phyloP scores from a whole-genome alignment of 176 grass and related monocot genomes.

The Calamus simplicifolius region DNA sequence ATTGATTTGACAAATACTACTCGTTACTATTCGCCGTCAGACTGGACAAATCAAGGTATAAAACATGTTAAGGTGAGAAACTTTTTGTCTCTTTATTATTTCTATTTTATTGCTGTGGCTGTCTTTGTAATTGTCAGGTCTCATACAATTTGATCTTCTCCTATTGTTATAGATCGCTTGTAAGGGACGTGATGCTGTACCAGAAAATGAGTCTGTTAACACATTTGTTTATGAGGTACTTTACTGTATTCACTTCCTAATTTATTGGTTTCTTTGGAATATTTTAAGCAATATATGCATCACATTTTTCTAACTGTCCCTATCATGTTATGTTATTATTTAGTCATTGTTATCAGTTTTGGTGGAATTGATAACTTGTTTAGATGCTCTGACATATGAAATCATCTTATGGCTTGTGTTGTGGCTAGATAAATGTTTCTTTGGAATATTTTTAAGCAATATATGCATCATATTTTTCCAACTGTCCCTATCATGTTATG shows the following conservation, averaged over 20 bases:
- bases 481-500: no score
- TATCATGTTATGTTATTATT: no score
- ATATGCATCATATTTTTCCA: no score
- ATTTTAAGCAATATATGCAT: no score
- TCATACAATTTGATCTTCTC: background rate
- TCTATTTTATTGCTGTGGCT: background rate
- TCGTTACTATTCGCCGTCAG: conserved; percentile 63
- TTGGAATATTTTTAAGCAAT: no score
- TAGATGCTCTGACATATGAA: no score
- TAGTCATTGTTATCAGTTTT: no score
- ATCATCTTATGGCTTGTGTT: no score
- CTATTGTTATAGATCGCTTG: conserved; percentile 63
- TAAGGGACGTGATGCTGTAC: conserved; percentile 88
- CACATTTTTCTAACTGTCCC: background rate
- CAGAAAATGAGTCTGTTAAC: conserved; percentile 90
- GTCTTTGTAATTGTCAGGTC: no score
- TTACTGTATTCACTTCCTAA: background rate
- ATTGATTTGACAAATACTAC: conserved; percentile 98
- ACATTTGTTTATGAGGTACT: conserved; percentile 76
- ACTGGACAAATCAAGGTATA: conserved; percentile 85
- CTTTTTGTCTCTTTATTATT: background rate
- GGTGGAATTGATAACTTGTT: no score
- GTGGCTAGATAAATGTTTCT: no score
- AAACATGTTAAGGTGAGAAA: conserved; percentile 88
- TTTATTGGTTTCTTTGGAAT: background rate